Conservation (phyloP, 305 asterid genomes). For the Plantago lanceolata region DNA sequence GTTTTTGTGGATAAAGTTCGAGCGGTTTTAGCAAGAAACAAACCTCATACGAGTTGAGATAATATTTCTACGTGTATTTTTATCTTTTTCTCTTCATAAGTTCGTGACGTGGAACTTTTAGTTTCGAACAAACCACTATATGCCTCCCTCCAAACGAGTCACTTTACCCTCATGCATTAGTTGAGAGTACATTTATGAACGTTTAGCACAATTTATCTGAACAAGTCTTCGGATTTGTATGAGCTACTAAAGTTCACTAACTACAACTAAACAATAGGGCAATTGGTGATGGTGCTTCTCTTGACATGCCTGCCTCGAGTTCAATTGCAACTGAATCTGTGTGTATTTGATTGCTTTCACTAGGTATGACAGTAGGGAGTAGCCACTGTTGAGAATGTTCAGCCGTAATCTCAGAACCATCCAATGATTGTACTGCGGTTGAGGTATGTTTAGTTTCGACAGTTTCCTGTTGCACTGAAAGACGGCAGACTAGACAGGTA, state of each 20-base stretch:
- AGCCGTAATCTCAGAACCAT: slow-evolving; percentile 37
- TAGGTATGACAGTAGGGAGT: slow-evolving; percentile 35
- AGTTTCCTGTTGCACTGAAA: slow-evolving; percentile 47
- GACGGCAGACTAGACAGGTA: slow-evolving; percentile 89
- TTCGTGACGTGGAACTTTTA: too few species aligned
- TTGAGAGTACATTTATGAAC: too few species aligned
- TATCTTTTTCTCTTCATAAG: too few species aligned
- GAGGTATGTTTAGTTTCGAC: slow-evolving; percentile 35
- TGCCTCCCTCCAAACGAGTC: too few species aligned
- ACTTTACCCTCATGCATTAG: too few species aligned
- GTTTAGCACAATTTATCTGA: too few species aligned
- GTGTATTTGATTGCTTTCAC: slow-evolving; percentile 23
- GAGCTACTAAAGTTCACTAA: slow-evolving; percentile 34
- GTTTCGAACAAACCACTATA: too few species aligned
- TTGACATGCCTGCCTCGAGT: slow-evolving; percentile 31
- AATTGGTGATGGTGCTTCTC: slow-evolving; percentile 34
- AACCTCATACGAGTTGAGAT: too few species aligned
- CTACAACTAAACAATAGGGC: too few species aligned
- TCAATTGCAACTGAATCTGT: slow-evolving; percentile 35
- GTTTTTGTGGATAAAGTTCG: too few species aligned
- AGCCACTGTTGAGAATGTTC: slow-evolving; percentile 65
- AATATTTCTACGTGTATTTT: too few species aligned
- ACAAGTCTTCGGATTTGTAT: slow-evolving; percentile 1
- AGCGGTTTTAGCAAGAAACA: too few species aligned
- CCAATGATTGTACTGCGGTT: slow-evolving; percentile 38